A percentile compares a stretch with the other conserved stretches of the same genome.
phyloP scores from a whole-genome alignment of 345 rosid species.

The Passiflora organensis region DNA sequence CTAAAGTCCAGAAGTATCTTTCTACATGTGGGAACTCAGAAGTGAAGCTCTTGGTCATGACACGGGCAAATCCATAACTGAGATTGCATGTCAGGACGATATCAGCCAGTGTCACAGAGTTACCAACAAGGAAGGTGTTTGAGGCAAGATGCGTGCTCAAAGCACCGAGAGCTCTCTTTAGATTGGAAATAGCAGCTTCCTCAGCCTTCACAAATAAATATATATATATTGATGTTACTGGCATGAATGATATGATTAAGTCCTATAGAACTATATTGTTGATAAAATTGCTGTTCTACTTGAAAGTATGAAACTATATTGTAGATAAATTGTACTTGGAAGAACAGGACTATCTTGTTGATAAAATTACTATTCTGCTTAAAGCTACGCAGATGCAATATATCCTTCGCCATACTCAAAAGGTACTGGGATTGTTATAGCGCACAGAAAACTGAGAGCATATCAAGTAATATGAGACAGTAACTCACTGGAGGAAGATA shows the following conservation, averaged over 20 bases:
- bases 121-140: constrained; percentile 86
- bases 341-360: too few species aligned
- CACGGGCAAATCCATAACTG: constrained; percentile 35
- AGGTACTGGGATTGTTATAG: neutral
- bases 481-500: constrained; percentile 77
- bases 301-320: too few species aligned
- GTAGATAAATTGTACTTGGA: too few species aligned
- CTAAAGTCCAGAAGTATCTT: constrained; percentile 96
- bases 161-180: constrained; percentile 80
- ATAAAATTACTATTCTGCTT: too few species aligned
- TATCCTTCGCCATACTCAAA: neutral
- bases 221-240: too few species aligned
- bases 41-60: constrained; percentile 78
- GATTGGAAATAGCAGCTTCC: constrained; percentile 61
- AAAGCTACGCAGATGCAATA: neutral
- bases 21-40: constrained; percentile 92
- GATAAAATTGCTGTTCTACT: too few species aligned
- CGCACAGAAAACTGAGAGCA: neutral
- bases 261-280: too few species aligned
- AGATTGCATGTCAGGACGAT: constrained; percentile 73
- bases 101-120: constrained; percentile 85
- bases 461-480: neutral
- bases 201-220: constrained; percentile 48
- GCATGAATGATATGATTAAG: too few species aligned
- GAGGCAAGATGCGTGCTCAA: constrained; percentile 66